Conservation (phyloP, 768 basidiomycete species). For the Lentinula sp. region DNA sequence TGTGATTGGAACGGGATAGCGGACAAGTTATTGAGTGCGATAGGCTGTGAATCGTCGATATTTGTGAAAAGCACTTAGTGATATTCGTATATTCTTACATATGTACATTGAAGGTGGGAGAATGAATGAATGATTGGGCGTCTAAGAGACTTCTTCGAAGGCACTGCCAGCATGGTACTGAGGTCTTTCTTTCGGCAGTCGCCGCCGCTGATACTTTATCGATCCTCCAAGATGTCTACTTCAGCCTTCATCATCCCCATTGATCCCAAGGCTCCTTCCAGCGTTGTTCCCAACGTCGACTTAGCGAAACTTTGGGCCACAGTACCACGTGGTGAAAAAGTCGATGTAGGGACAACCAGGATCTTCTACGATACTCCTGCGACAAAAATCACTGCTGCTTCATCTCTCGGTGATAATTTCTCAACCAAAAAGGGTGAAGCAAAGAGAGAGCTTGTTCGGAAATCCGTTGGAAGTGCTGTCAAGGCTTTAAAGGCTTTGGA, state of each 20-base stretch:
- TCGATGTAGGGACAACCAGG: conserved; percentile 58
- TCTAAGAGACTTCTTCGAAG: neutral
- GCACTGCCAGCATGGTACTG: neutral
- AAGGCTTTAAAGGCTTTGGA: conserved; percentile 60
- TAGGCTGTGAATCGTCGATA: too few species aligned
- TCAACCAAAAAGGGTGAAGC: conserved; percentile 35
- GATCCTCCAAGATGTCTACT: conserved; percentile 39
- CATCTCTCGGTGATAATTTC: conserved; percentile 55
- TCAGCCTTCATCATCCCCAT: conserved; percentile 54
- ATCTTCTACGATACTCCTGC: conserved; percentile 55
- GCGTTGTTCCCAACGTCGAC: conserved; percentile 30
- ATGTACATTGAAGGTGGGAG: too few species aligned
- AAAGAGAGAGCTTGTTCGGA: conserved; percentile 63
- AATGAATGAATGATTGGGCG: neutral
- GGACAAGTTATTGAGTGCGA: too few species aligned
- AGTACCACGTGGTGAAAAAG: conserved; percentile 40
- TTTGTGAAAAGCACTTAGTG: too few species aligned
- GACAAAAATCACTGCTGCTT: conserved; percentile 42
- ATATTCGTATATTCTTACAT: too few species aligned
- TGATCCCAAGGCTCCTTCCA: conserved; percentile 36
- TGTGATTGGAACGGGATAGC: neutral
- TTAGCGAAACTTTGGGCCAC: conserved; percentile 47
- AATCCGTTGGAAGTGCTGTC: conserved; percentile 66
- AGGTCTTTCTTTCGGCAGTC: neutral
- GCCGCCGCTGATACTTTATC: neutral